Percentiles rank a stretch among this genome's conserved stretches.
These are phyloP conservation scores for Medicago lupulina DNA, from an alignment of 306 rosid genomes.

Conservation along the genomic window DNA sequence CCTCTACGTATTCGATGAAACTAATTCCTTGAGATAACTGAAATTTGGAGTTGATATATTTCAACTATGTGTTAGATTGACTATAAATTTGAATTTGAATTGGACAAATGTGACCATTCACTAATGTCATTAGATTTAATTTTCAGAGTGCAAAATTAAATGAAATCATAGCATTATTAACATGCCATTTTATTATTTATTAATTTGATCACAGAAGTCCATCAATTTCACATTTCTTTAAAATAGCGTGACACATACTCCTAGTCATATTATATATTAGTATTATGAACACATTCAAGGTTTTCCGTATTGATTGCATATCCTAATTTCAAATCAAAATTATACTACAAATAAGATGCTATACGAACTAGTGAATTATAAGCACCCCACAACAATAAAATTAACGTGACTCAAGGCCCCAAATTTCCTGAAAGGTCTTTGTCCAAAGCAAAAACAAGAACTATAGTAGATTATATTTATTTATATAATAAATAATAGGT, in stretches of 20 bases:
- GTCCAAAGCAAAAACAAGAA: conserved; percentile 8
- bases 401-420: not conserved
- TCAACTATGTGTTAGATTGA: no score
- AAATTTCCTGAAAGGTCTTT: not conserved
- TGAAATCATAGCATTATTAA: conserved; percentile 1
- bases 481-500: not conserved
- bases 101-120: no score
- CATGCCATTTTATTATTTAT: not conserved
- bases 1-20: not conserved
- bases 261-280: not conserved
- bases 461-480: not conserved
- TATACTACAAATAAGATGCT: no score
- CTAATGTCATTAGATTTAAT: no score
- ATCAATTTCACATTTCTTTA: conserved; percentile 21
- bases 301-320: conserved; percentile 6
- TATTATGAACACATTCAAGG: conserved; percentile 9
- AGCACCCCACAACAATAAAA: not conserved
- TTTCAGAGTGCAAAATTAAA: no score
- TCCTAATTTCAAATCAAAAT: conserved; percentile 7
- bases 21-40: no score
- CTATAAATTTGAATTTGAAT: no score
- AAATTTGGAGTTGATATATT: no score
- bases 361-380: not conserved
- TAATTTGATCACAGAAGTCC: conserved; percentile 22
- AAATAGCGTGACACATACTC: conserved; percentile 31